Conservation (phyloP, 495 filamentous ascomycete genomes). For the Filosporella fistucella region DNA sequence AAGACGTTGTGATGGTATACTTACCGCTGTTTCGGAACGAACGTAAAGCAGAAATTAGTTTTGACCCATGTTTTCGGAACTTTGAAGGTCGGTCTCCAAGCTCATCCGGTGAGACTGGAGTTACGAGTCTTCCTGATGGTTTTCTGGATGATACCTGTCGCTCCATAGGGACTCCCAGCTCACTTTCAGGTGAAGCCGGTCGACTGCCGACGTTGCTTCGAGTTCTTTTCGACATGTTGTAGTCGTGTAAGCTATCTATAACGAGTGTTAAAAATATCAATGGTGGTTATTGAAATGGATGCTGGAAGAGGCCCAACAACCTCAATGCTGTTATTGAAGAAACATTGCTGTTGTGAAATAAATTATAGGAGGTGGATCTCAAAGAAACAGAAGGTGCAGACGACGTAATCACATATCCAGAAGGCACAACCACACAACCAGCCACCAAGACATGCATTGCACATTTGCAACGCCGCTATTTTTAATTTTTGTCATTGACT, state of each 20-base stretch:
- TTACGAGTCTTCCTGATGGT: background rate
- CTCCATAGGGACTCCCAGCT: constrained; percentile 8
- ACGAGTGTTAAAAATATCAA: too few relatives aligned
- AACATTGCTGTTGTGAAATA: too few relatives aligned
- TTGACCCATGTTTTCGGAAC: constrained; percentile 34
- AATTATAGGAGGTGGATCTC: background rate
- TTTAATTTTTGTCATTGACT: constrained; percentile 12
- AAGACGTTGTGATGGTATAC: constrained; percentile 7
- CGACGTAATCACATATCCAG: background rate
- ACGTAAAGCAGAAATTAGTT: constrained; percentile 37
- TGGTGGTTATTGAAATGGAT: too few relatives aligned
- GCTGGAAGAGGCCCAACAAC: too few relatives aligned
- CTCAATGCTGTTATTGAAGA: too few relatives aligned
- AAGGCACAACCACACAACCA: background rate
- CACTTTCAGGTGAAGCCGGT: background rate
- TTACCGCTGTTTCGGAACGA: constrained; percentile 41
- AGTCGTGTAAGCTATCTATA: too few relatives aligned
- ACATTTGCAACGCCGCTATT: background rate
- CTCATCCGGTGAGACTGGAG: constrained; percentile 7
- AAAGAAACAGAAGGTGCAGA: background rate
- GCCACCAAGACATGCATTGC: background rate
- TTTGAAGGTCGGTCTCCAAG: constrained; percentile 23
- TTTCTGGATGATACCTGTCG: background rate
- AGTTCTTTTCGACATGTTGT: constrained; percentile 15
- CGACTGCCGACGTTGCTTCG: constrained; percentile 5